These are phyloP conservation scores for Grammothele lineata DNA, from an alignment of 768 basidiomycete species.

Conservation along the genomic window DNA sequence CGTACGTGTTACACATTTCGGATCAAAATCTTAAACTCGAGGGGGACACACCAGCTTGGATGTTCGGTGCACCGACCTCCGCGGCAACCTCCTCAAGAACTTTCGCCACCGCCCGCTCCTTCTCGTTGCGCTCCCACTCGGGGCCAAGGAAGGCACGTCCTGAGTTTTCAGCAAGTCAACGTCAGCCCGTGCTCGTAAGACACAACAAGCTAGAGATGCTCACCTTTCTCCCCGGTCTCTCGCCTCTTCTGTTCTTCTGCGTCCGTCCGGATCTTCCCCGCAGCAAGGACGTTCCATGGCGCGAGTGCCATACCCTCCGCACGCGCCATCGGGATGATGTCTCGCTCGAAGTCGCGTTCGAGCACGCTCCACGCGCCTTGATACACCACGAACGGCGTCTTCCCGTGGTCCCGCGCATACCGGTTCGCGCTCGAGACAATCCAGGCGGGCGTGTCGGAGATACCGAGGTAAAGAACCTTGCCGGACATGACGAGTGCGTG, in stretches of 20 bases:
- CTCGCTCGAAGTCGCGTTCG: slow-evolving; percentile 36
- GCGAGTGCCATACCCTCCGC: slow-evolving; percentile 28
- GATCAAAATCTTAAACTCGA: slow-evolving; percentile 6
- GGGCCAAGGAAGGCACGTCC: not conserved
- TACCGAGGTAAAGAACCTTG: slow-evolving; percentile 36
- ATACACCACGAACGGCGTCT: slow-evolving; percentile 38
- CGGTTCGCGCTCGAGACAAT: slow-evolving; percentile 31
- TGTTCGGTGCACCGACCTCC: slow-evolving; percentile 31
- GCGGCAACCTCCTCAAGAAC: slow-evolving; percentile 37
- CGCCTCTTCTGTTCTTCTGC: slow-evolving; percentile 28
- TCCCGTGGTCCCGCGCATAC: slow-evolving; percentile 31
- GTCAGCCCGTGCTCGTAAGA: too few relatives aligned
- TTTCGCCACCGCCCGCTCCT: slow-evolving; percentile 28
- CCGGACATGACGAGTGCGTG: slow-evolving; percentile 47
- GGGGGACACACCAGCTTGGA: slow-evolving; percentile 1
- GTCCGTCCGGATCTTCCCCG: slow-evolving; percentile 34
- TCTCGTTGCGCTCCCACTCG: slow-evolving; percentile 35
- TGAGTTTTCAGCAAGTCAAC: too few relatives aligned
- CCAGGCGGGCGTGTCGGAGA: slow-evolving; percentile 30
- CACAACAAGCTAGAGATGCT: too few relatives aligned
- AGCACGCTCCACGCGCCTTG: slow-evolving; percentile 29
- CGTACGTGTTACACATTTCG: not conserved
- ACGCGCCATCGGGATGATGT: slow-evolving; percentile 31
- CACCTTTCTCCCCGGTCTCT: slow-evolving; percentile 23
- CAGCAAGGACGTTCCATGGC: slow-evolving; percentile 35